A percentile compares a stretch with the other conserved stretches of the same genome.
Conservation (phyloP, 2,329 filamentous ascomycete genomes). For the Colletotrichum cuscutae region DNA sequence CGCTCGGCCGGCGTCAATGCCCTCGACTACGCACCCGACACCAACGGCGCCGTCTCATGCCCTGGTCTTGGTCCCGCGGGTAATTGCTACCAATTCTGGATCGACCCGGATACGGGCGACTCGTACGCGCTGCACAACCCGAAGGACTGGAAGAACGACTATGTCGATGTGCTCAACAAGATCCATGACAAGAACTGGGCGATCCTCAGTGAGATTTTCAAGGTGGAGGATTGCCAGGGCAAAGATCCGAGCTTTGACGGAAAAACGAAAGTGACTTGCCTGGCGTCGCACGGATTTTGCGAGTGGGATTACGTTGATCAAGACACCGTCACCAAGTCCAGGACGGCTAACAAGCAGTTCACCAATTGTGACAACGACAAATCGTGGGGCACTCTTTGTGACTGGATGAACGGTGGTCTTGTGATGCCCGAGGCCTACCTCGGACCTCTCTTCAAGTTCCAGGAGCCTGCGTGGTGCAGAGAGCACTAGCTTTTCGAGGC, state of each 20-base stretch:
- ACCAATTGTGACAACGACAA: constrained; percentile 39
- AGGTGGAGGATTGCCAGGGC: constrained; percentile 39
- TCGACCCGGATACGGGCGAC: constrained; percentile 37
- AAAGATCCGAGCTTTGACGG: constrained; percentile 38
- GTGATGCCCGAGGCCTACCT: constrained; percentile 40
- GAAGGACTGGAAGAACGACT: constrained; percentile 36
- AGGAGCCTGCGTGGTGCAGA: constrained; percentile 9
- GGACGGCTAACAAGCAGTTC: constrained; percentile 33
- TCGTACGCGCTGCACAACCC: constrained; percentile 41
- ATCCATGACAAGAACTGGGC: constrained; percentile 40
- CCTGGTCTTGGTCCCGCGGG: constrained; percentile 16
- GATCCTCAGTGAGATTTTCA: constrained; percentile 38
- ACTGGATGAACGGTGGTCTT: constrained; percentile 34
- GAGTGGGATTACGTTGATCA: constrained; percentile 37
- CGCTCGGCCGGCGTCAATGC: constrained; percentile 38
- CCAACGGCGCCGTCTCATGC: constrained; percentile 29
- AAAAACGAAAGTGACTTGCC: constrained; percentile 36
- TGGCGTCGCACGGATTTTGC: constrained; percentile 39
- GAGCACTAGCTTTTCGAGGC: neutral
- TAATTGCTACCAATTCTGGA: constrained; percentile 38
- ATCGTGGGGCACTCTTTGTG: constrained; percentile 37
- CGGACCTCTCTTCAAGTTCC: constrained; percentile 35
- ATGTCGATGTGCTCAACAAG: constrained; percentile 36
- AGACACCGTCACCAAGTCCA: neutral
- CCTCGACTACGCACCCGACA: constrained; percentile 35